A percentile compares a stretch with the other conserved stretches of the same genome.
Evolutionary conservation across 139 green algal species (phyloP).

Genomic region (Mesotaenium endlicherianum): DNA sequence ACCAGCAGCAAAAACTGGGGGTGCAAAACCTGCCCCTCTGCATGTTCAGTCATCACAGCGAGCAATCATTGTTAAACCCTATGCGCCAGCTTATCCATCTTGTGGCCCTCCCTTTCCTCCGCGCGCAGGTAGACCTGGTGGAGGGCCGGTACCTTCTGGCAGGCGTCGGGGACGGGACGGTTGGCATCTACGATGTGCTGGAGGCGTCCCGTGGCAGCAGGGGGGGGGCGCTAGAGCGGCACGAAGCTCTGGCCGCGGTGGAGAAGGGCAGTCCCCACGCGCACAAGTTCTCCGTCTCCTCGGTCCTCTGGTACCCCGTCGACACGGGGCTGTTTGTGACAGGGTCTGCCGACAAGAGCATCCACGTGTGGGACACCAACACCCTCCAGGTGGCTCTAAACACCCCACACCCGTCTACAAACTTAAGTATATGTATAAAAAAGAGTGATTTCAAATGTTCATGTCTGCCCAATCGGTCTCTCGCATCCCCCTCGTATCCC

Average conservation of each 20-base stretch:
- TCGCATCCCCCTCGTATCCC: not conserved
- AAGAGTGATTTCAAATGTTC: not conserved
- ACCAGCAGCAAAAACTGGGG: no score
- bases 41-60: no score
- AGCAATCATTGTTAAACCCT: no score
- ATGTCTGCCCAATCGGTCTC: not conserved
- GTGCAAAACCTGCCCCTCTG: no score
- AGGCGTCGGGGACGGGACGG: constrained; percentile 4
- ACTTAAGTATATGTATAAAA: not conserved
- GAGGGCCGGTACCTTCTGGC: constrained; percentile 45
- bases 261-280: constrained; percentile 5
- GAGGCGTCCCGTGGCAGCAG: not conserved
- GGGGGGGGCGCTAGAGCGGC: not conserved
- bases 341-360: constrained; percentile 64
- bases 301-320: constrained; percentile 72
- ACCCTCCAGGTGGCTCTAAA: constrained; percentile 32
- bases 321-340: constrained; percentile 79
- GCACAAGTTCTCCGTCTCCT: constrained; percentile 29
- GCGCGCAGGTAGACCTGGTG: constrained; percentile 17
- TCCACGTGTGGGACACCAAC: constrained; percentile 61
- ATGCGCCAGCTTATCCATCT: no score
- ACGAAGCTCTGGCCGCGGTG: constrained; percentile 4
- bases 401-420: not conserved
- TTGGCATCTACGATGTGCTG: constrained; percentile 12
- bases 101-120: not conserved